These are phyloP conservation scores for Glycine soja DNA, from an alignment of 306 rosid species.

Conservation along the genomic window DNA sequence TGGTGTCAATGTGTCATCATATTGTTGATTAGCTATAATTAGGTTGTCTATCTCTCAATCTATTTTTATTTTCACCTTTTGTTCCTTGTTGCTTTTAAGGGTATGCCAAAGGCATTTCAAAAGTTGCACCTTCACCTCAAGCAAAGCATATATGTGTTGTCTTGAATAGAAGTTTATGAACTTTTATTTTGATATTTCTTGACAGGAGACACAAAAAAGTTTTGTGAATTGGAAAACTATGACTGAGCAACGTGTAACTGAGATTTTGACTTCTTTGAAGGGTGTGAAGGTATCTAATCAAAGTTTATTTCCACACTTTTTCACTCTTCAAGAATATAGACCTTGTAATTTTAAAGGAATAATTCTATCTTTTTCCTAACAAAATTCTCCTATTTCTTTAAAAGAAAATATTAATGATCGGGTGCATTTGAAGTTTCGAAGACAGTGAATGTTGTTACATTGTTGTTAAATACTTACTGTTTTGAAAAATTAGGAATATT, in stretches of 20 bases:
- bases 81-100: background rate
- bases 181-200: slow-evolving; percentile 26
- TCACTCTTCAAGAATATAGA: background rate
- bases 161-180: slow-evolving; percentile 21
- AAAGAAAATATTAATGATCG: background rate
- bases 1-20: slow-evolving; percentile 22
- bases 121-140: no score
- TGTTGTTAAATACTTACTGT: background rate
- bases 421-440: background rate
- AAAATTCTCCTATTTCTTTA: background rate
- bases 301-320: slow-evolving; percentile 5
- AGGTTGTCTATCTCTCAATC: slow-evolving; percentile 3
- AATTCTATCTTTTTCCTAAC: background rate
- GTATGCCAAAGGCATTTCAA: slow-evolving; percentile 13
- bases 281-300: slow-evolving; percentile 63
- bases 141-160: no score
- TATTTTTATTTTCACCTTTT: background rate
- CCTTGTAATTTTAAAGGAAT: background rate
- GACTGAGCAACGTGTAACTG: slow-evolving; percentile 55
- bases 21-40: slow-evolving; percentile 26
- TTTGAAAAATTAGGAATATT: background rate
- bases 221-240: slow-evolving; percentile 59
- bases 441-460: background rate
- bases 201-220: slow-evolving; percentile 53
- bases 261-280: slow-evolving; percentile 60